Conservation (phyloP, 176 grass and related monocot genomes). For the Coix lacrymajobi region DNA sequence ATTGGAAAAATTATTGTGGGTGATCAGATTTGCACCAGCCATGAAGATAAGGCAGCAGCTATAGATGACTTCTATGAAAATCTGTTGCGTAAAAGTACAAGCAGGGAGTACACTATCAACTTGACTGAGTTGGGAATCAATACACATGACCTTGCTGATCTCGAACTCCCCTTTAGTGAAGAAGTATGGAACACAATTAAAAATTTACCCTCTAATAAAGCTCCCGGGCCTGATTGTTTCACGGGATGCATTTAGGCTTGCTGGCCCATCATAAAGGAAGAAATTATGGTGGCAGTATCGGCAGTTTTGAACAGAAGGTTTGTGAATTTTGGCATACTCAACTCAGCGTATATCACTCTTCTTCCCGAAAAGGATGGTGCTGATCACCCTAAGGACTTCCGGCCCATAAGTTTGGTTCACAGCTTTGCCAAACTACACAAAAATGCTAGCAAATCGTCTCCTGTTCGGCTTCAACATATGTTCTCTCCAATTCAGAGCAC, state of each 20-base stretch:
- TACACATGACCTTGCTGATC: background rate
- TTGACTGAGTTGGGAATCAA: background rate
- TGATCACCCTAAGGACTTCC: too few species aligned
- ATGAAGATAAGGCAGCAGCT: background rate
- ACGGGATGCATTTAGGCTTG: too few species aligned
- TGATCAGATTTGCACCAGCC: background rate
- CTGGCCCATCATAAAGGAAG: background rate
- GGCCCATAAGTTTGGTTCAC: too few species aligned
- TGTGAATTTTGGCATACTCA: too few species aligned
- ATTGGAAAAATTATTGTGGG: background rate
- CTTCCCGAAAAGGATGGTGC: too few species aligned
- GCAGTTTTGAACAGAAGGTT: background rate
- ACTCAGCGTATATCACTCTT: too few species aligned
- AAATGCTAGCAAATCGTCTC: too few species aligned
- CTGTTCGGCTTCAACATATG: too few species aligned
- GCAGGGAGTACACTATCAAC: background rate
- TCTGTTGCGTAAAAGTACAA: background rate
- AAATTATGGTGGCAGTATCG: background rate
- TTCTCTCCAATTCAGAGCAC: too few species aligned
- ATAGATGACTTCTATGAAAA: background rate
- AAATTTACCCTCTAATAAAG: background rate
- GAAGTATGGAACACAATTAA: background rate
- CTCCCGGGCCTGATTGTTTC: background rate
- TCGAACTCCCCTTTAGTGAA: background rate
- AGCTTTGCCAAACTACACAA: too few species aligned